phyloP scores from a whole-genome alignment of 305 asterid genomes.

The Fraxinus sp. region DNA sequence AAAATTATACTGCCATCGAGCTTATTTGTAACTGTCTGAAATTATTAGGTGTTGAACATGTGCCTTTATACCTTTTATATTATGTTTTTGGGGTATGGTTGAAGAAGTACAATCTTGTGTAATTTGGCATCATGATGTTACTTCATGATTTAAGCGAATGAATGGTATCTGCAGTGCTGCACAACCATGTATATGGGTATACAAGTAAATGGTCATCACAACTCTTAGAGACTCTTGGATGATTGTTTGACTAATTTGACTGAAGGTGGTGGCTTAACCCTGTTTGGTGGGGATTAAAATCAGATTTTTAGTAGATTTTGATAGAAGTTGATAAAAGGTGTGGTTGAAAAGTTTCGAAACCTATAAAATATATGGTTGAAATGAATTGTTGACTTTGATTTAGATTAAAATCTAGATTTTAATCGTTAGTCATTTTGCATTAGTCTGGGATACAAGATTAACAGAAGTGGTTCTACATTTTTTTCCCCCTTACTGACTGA shows the following conservation, averaged over 20 bases:
- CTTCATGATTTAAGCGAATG: neutral
- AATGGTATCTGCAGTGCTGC: neutral
- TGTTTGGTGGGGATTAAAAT: no score
- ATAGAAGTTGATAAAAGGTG: no score
- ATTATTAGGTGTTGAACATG: neutral
- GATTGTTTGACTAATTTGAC: neutral
- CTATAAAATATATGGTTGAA: neutral
- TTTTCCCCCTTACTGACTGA: neutral
- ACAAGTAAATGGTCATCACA: neutral
- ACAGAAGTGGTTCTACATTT: neutral
- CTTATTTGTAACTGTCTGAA: neutral
- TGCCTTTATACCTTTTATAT: neutral
- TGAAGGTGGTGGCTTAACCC: neutral
- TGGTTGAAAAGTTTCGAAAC: neutral
- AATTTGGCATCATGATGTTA: neutral
- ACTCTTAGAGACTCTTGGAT: neutral
- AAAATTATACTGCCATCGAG: neutral
- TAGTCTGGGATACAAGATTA: neutral
- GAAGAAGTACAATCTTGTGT: neutral
- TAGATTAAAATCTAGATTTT: no score
- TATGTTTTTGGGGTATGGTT: neutral
- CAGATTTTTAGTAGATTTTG: no score
- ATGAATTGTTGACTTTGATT: no score
- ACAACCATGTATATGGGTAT: neutral
- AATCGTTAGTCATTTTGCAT: neutral